A percentile compares a stretch with the other conserved stretches of the same genome.
phyloP scores from a whole-genome alignment of 306 rosid genomes.

The Cicer judaicum region DNA sequence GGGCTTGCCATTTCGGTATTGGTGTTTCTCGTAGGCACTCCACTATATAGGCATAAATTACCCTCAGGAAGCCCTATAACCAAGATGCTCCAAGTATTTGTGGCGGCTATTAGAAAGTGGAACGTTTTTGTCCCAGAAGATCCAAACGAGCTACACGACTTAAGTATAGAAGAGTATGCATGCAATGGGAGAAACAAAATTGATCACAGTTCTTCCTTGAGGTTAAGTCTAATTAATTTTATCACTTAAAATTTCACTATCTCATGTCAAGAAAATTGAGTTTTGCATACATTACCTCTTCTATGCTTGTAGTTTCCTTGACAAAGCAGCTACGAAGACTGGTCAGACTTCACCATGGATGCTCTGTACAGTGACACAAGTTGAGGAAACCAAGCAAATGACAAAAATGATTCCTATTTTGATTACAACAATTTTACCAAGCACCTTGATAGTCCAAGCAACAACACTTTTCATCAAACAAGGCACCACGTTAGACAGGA shows the following conservation, averaged over 20 bases:
- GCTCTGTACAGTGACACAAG: constrained; percentile 79
- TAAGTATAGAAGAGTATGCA: constrained; percentile 54
- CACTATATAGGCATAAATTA: constrained; percentile 73
- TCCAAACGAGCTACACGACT: constrained; percentile 73
- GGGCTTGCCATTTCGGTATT: constrained; percentile 64
- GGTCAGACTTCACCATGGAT: constrained; percentile 59
- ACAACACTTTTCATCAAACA: constrained; percentile 67
- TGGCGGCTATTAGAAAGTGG: constrained; percentile 67
- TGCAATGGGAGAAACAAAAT: constrained; percentile 49
- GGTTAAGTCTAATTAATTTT: constrained; percentile 47
- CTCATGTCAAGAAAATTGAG: neutral
- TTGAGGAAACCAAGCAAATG: constrained; percentile 95
- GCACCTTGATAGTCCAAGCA: constrained; percentile 53
- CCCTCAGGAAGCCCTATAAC: constrained; percentile 79
- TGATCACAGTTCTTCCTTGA: constrained; percentile 59
- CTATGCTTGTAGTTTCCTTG: constrained; percentile 63
- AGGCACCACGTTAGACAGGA: constrained; percentile 68
- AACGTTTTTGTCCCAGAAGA: constrained; percentile 56
- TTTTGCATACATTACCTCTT: neutral
- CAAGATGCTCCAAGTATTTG: constrained; percentile 61
- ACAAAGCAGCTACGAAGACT: constrained; percentile 66
- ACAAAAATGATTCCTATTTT: constrained; percentile 74
- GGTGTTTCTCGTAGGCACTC: constrained; percentile 67
- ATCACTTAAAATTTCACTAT: neutral
- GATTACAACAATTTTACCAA: constrained; percentile 66